Percentiles rank a stretch among this genome's conserved stretches.
These are phyloP conservation scores for Trichosporon sp. DNA, from an alignment of 1,284 basidiomycete species.

Conservation along the genomic window DNA sequence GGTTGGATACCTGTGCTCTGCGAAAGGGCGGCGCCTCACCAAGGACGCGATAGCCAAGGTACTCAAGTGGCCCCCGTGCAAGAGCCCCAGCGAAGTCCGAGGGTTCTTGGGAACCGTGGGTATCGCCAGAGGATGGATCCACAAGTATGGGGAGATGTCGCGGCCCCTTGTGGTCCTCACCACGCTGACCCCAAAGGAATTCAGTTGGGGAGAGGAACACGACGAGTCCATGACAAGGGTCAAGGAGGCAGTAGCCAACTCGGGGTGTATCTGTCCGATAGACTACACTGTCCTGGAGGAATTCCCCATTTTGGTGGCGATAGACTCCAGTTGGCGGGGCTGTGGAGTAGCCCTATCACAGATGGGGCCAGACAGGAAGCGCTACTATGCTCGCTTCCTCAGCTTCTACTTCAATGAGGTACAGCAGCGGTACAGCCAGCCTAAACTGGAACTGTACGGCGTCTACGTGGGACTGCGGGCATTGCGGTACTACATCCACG, in stretches of 20 bases:
- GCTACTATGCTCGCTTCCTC: slow-evolving; percentile 6
- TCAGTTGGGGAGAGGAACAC: background rate
- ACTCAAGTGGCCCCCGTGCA: background rate
- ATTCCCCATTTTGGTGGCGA: background rate
- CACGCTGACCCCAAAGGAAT: background rate
- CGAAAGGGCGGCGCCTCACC: background rate
- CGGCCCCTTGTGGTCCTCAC: slow-evolving; percentile 2
- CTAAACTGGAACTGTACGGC: slow-evolving; percentile 11
- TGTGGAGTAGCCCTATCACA: slow-evolving; percentile 2
- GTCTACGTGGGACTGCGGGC: slow-evolving; percentile 6
- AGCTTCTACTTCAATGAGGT: slow-evolving; percentile 11
- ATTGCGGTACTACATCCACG: background rate
- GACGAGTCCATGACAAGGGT: background rate
- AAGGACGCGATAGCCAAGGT: background rate
- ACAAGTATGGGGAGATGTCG: slow-evolving; percentile 4
- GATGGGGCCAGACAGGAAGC: background rate
- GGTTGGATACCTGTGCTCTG: slow-evolving; percentile 4
- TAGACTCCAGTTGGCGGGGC: background rate
- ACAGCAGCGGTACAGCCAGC: slow-evolving; percentile 13
- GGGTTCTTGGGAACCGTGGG: slow-evolving; percentile 8
- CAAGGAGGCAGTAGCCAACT: background rate
- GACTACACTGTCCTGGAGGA: background rate
- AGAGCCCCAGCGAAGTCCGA: background rate
- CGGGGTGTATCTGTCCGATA: background rate
- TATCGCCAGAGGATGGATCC: slow-evolving; percentile 5